phyloP scores from a whole-genome alignment of 164 flowering plant species.

The Nymphaea colorata region DNA sequence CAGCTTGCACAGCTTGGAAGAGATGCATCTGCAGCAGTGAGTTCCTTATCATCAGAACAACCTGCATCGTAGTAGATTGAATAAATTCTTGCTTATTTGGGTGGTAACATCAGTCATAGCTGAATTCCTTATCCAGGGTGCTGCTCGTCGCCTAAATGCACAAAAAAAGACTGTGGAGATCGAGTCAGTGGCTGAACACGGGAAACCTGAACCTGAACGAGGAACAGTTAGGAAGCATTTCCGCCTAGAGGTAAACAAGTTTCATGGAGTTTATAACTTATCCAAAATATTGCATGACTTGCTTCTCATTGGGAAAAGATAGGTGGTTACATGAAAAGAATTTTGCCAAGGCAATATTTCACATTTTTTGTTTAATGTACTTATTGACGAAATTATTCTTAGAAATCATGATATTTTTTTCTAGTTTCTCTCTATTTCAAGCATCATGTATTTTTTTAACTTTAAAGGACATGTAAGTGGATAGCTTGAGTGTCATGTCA shows the following conservation, averaged over 20 bases:
- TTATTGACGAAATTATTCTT: too few relatives aligned
- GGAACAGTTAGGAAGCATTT: slow-evolving; percentile 54
- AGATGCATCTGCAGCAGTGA: slow-evolving; percentile 99
- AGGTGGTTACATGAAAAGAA: background rate
- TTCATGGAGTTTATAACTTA: background rate
- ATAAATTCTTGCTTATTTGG: too few relatives aligned
- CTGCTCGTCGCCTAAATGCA: slow-evolving; percentile 73
- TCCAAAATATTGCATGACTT: background rate
- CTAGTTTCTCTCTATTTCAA: background rate
- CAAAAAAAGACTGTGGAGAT: slow-evolving; percentile 62
- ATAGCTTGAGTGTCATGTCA: too few relatives aligned
- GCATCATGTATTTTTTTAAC: too few relatives aligned
- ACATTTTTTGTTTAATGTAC: background rate
- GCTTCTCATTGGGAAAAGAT: background rate
- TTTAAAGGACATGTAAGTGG: too few relatives aligned
- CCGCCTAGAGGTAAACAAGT: slow-evolving; percentile 57
- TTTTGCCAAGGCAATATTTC: background rate
- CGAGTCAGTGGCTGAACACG: slow-evolving; percentile 80
- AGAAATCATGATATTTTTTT: too few relatives aligned
- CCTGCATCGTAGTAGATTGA: background rate
- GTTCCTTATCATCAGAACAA: slow-evolving; percentile 14
- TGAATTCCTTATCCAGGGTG: slow-evolving; percentile 45
- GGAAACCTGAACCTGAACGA: slow-evolving; percentile 43
- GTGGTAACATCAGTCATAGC: background rate
- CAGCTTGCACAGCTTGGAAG: slow-evolving; percentile 96